Percentiles rank a stretch among this genome's conserved stretches.
These are phyloP conservation scores for Cryptococcus hybrid DNA, from an alignment of 1,284 basidiomycete species.

Conservation along the genomic window DNA sequence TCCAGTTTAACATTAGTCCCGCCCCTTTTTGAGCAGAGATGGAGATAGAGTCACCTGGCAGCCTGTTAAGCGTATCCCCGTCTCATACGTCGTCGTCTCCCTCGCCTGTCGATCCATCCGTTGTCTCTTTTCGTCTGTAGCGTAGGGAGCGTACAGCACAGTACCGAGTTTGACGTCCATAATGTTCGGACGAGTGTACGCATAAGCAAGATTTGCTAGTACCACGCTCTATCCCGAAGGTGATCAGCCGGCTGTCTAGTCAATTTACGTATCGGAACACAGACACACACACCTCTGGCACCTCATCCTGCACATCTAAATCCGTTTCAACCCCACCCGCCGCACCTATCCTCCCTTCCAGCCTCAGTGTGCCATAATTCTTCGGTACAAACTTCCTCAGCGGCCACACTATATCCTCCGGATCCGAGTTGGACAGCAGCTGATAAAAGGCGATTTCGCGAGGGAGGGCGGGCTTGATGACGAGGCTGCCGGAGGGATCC, in stretches of 20 bases:
- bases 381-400: constrained; percentile 61
- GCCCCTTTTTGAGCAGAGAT: neutral
- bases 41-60: constrained; percentile 66
- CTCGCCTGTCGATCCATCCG: constrained; percentile 73
- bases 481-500: constrained; percentile 69
- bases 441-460: constrained; percentile 82
- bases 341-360: constrained; percentile 61
- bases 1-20: neutral
- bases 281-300: constrained; percentile 27
- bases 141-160: constrained; percentile 62
- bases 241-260: neutral
- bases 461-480: constrained; percentile 77
- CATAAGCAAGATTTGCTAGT: constrained; percentile 74
- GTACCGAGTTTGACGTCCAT: constrained; percentile 92
- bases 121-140: constrained; percentile 69
- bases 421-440: constrained; percentile 51
- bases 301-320: constrained; percentile 11
- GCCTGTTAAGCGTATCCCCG: constrained; percentile 79
- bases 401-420: constrained; percentile 17
- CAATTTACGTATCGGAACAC: neutral
- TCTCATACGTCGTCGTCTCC: constrained; percentile 68
- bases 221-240: constrained; percentile 63
- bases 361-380: constrained; percentile 70
- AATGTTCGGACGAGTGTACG: constrained; percentile 77
- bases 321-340: constrained; percentile 14